Conservation (phyloP, 1,284 basidiomycete species). For the Sporisorium iseilematis-ciliati region DNA sequence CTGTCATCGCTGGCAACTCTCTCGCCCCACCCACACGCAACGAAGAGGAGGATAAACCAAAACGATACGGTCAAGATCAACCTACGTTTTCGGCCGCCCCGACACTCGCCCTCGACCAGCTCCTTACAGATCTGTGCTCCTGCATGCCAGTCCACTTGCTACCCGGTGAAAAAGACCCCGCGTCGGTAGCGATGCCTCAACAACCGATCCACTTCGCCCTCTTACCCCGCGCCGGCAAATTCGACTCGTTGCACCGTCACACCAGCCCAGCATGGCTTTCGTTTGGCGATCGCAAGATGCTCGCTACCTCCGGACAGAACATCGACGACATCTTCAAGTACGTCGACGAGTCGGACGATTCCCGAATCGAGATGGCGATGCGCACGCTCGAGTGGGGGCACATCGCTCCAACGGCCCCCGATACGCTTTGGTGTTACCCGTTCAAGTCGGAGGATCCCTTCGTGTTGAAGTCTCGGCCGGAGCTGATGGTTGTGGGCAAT, state of each 20-base stretch:
- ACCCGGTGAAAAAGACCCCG: conserved; percentile 88
- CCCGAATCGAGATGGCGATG: conserved; percentile 78
- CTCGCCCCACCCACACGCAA: conserved; percentile 38
- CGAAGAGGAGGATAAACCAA: conserved; percentile 43
- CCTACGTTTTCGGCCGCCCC: conserved; percentile 42
- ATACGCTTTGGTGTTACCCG: conserved; percentile 97
- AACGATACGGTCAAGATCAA: conserved; percentile 44
- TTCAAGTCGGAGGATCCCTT: conserved; percentile 91
- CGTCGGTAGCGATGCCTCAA: conserved; percentile 89
- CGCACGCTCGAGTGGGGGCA: conserved; percentile 92
- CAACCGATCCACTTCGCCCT: conserved; percentile 92
- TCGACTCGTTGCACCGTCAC: conserved; percentile 80
- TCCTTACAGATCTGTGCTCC: conserved; percentile 79
- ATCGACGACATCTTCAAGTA: conserved; percentile 97
- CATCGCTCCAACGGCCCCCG: conserved; percentile 95
- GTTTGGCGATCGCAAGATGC: conserved; percentile 73
- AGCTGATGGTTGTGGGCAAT: conserved; percentile 92
- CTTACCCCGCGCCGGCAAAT: conserved; percentile 76
- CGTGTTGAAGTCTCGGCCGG: conserved; percentile 83
- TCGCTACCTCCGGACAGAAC: conserved; percentile 90
- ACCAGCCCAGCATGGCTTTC: conserved; percentile 92
- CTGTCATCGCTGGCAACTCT: conserved; percentile 62
- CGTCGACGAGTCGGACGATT: conserved; percentile 70
- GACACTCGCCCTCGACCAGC: conserved; percentile 76
- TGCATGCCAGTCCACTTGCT: conserved; percentile 75